Evolutionary conservation across 192 early-diverging fungal species (phyloP), one percentile per base, ranked within the genome.

Genomic region (Phycomyces nitens): DNA sequence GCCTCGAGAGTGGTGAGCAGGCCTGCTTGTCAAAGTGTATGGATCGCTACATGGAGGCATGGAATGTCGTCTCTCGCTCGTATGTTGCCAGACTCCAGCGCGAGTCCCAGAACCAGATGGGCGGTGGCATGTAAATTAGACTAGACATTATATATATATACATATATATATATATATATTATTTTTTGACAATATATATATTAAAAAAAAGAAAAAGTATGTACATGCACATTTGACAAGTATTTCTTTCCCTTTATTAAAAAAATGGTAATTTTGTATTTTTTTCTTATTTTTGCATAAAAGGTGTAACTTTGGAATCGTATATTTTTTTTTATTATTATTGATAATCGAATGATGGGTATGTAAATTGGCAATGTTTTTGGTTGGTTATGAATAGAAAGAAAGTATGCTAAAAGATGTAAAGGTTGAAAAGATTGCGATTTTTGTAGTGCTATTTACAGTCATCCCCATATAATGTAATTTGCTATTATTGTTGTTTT

Each of bases 21-120:
- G 77, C 79, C 21, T 90, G 88, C 68, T 61, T 94, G 34, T 79
- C 84, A 7, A 87, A 88, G 76, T 96, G 94, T 79, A 86, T 89
- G 78, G 88, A 93, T 73, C 86, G 89, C 63, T 96, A 92, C 79
- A 86, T 94, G 83, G 89, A 92, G 39, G 83, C 89, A 55, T 96
- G 92, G 91, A 92, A 93, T 71, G 72, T 86, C 14, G 84, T 92
- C 12, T 89, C 91, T 29, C 82, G 85, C 39, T 75, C 88, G 8
- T 95, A 94, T 39, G 77, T 93, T 20, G 76, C 73, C 56, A 80
- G 89, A 41, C 78, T 92, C 21, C 91, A 92, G 71, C 72, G 84
- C 53, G 89, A 93, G 62, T 76, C 75, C 20, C 75, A 79, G 49
- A 56, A 50, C 57, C 47, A 54, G 29, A 34, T 34, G 29, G 69